phyloP scores from a whole-genome alignment of 345 rosid genomes.

The Citrus cavaleriei region DNA sequence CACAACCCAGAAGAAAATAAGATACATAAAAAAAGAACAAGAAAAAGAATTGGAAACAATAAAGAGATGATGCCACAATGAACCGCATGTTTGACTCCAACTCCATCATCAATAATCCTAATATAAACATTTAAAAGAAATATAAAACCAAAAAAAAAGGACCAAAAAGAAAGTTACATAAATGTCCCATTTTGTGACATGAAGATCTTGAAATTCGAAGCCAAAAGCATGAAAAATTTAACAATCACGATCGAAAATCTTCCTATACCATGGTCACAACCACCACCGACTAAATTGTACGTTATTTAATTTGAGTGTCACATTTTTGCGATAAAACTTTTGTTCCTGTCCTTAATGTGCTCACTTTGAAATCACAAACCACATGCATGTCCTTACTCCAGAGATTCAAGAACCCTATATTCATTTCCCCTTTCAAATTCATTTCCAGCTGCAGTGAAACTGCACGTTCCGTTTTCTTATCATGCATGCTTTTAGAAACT shows the following conservation, averaged over 20 bases:
- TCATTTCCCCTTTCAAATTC: constrained; percentile 27
- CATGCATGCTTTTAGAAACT: constrained; percentile 11
- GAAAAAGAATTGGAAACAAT: neutral
- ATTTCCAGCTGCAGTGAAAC: constrained; percentile 24
- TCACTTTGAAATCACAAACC: constrained; percentile 49
- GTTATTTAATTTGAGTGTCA: constrained; percentile 29
- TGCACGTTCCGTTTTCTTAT: constrained; percentile 10
- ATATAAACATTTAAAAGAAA: neutral
- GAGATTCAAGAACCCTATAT: constrained; percentile 22
- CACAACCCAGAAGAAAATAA: neutral
- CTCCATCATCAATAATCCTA: neutral
- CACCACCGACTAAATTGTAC: constrained; percentile 4
- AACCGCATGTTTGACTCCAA: neutral
- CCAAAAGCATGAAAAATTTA: neutral
- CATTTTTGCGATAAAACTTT: constrained; percentile 49
- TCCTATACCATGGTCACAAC: constrained; percentile 14
- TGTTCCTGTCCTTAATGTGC: constrained; percentile 30
- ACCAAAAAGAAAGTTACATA: neutral
- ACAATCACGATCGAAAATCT: constrained; percentile 10
- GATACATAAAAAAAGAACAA: neutral
- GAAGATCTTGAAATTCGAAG: neutral
- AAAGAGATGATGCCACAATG: neutral
- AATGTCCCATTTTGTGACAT: neutral
- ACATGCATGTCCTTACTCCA: constrained; percentile 34
- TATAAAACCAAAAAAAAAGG: neutral